A percentile compares a stretch with the other conserved stretches of the same genome.
These are phyloP conservation scores for Nitzschia inconspicua DNA, from an alignment of 108 stramenopile genomes.

Conservation along the genomic window DNA sequence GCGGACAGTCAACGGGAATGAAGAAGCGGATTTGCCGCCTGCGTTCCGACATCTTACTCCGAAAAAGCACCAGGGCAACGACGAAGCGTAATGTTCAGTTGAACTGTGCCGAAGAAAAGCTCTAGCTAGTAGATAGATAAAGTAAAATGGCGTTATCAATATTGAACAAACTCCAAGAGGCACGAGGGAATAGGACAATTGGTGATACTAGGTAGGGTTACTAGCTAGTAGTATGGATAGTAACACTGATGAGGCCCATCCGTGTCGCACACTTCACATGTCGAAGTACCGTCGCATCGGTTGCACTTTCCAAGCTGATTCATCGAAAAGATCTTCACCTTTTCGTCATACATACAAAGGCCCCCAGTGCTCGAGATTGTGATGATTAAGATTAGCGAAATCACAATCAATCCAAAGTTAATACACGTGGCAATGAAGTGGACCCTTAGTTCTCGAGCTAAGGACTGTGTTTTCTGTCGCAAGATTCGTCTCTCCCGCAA, in stretches of 20 bases:
- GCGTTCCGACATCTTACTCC: too few species aligned
- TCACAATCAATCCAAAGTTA: slow-evolving; percentile 18
- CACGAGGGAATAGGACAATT: too few species aligned
- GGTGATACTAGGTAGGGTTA: too few species aligned
- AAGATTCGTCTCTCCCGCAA: slow-evolving; percentile 29
- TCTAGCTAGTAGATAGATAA: too few species aligned
- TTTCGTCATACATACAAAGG: slow-evolving; percentile 22
- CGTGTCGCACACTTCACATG: slow-evolving; percentile 7
- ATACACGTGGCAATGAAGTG: slow-evolving; percentile 17
- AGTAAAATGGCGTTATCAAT: too few species aligned
- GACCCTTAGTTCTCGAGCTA: slow-evolving; percentile 8
- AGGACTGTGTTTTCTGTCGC: slow-evolving; percentile 11
- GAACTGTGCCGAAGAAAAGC: too few species aligned
- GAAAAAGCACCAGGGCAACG: too few species aligned
- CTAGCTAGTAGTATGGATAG: slow-evolving; percentile 20
- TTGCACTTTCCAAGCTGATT: slow-evolving; percentile 19
- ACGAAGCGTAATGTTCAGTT: too few species aligned
- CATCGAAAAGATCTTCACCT: slow-evolving; percentile 11
- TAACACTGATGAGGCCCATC: slow-evolving; percentile 18
- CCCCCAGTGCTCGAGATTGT: slow-evolving; percentile 28
- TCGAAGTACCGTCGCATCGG: background rate
- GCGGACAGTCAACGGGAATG: too few species aligned
- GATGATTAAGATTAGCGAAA: slow-evolving; percentile 30
- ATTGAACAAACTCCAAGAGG: too few species aligned
- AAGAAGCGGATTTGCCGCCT: too few species aligned